These are phyloP conservation scores for Entelexis sorbosivorans DNA, from an alignment of 1,139 yeast genomes.

Conservation along the genomic window DNA sequence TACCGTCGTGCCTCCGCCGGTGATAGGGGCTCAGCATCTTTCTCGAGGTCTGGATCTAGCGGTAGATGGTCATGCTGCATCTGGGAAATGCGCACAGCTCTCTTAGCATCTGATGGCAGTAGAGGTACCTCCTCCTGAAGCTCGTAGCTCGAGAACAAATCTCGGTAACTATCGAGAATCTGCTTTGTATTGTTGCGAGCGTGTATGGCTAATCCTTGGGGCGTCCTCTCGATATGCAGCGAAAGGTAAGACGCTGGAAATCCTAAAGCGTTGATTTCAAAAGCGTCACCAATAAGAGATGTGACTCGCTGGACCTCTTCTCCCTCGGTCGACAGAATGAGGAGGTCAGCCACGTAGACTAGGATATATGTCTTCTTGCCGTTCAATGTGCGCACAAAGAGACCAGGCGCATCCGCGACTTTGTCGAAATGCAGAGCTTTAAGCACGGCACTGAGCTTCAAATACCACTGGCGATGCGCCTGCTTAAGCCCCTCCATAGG, in stretches of 20 bases:
- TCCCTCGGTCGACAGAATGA: background rate
- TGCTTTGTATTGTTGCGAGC: background rate
- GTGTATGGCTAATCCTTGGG: background rate
- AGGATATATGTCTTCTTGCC: background rate
- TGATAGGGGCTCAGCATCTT: background rate
- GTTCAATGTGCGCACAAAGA: background rate
- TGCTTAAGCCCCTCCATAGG: background rate
- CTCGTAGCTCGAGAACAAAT: background rate
- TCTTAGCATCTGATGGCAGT: background rate
- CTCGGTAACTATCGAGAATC: background rate
- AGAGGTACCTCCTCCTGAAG: background rate
- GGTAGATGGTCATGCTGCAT: background rate
- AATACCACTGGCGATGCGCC: background rate
- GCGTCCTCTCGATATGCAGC: background rate
- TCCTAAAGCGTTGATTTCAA: background rate
- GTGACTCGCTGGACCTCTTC: background rate
- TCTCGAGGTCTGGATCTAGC: background rate
- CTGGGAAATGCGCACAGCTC: background rate
- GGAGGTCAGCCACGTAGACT: background rate
- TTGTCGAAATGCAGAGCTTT: background rate
- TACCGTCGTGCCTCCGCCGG: background rate
- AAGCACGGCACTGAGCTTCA: background rate
- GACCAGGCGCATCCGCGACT: background rate
- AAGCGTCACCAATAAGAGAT: background rate
- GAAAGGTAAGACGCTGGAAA: background rate